Percentiles rank a stretch among this genome's conserved stretches.
phyloP scores from a whole-genome alignment of 495 filamentous ascomycete species.

The Parathielavia hyrcaniae region DNA sequence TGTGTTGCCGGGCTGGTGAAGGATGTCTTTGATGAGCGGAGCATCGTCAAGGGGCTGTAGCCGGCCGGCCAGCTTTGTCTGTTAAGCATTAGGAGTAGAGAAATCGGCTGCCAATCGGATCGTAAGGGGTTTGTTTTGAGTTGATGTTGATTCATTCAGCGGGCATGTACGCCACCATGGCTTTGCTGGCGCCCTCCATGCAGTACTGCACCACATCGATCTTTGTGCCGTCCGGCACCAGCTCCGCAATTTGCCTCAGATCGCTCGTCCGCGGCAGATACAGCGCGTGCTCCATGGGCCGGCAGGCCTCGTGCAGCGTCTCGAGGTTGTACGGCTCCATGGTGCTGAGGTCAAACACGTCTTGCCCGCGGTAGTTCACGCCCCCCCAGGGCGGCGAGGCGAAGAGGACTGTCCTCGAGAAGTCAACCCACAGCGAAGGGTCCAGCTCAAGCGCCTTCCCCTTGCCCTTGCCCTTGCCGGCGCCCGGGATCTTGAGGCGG shows the following conservation, averaged over 20 bases:
- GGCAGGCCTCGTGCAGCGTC: slow-evolving; percentile 55
- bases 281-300: slow-evolving; percentile 52
- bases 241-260: slow-evolving; percentile 68
- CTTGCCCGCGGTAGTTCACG: slow-evolving; percentile 66
- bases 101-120: neutral
- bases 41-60: slow-evolving; percentile 50
- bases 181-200: slow-evolving; percentile 83
- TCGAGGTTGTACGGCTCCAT: slow-evolving; percentile 82
- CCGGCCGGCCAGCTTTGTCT: neutral
- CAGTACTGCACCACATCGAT: slow-evolving; percentile 84
- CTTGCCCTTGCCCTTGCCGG: neutral
- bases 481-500: slow-evolving; percentile 15
- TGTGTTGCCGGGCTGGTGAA: slow-evolving; percentile 62
- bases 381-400: slow-evolving; percentile 95
- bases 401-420: slow-evolving; percentile 58
- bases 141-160: slow-evolving; percentile 15
- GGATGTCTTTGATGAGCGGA: slow-evolving; percentile 79
- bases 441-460: slow-evolving; percentile 17
- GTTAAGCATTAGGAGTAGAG: neutral
- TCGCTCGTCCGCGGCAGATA: slow-evolving; percentile 89
- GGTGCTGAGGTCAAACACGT: slow-evolving; percentile 73
- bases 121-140: neutral
- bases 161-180: slow-evolving; percentile 50
- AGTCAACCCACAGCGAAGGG: slow-evolving; percentile 34
- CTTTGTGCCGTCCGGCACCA: slow-evolving; percentile 41